These are phyloP conservation scores for Xylaria digitata DNA, from an alignment of 2,329 filamentous ascomycete genomes.

Conservation along the genomic window DNA sequence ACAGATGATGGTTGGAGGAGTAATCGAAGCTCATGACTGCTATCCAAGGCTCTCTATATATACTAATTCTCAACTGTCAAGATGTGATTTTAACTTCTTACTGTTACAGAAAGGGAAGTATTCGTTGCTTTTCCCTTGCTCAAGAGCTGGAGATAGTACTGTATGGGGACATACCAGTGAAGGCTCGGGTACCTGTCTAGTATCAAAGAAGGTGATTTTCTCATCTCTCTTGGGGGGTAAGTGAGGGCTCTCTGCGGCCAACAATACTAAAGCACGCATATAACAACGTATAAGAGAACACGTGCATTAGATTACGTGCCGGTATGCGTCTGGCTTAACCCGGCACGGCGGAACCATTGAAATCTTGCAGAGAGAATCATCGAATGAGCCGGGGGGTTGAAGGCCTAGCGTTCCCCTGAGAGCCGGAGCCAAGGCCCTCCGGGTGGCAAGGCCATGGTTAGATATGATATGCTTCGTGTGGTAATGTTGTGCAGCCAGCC, in stretches of 20 bases:
- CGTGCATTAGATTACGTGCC: conserved; percentile 7
- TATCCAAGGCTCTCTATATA: conserved; percentile 16
- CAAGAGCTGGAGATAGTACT: not conserved
- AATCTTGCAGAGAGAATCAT: conserved; percentile 17
- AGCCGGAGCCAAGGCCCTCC: not conserved
- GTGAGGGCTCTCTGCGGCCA: conserved; percentile 4
- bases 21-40: not conserved
- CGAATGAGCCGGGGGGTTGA: conserved; percentile 16
- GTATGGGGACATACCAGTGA: not conserved
- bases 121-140: conserved; percentile 14
- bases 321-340: conserved; percentile 18
- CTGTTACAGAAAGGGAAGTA: not conserved
- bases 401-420: not conserved
- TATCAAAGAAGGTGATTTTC: conserved; percentile 2
- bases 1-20: not conserved
- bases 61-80: not conserved
- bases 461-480: not conserved
- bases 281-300: conserved; percentile 10
- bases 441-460: not conserved
- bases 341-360: conserved; percentile 28
- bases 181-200: not conserved
- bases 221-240: conserved; percentile 5
- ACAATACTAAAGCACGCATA: conserved; percentile 1
- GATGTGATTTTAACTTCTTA: not conserved
- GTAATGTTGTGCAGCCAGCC: not conserved